Percentiles rank a stretch among this genome's conserved stretches.
Evolutionary conservation across 306 rosid species (phyloP).

Genomic region (Malus orientalis): DNA sequence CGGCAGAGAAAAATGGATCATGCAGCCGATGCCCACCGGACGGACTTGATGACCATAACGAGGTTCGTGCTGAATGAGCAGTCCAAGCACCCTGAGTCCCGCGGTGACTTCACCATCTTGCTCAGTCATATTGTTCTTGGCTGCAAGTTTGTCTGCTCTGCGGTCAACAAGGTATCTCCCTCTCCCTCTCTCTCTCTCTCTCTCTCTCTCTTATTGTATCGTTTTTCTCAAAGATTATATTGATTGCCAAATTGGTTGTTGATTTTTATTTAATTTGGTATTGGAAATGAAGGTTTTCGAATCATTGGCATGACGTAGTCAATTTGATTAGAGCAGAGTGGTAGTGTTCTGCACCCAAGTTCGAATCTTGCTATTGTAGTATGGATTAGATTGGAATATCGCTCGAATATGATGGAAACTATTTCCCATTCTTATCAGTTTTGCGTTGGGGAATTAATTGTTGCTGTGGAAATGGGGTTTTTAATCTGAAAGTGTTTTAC

Average conservation of each 20-base stretch:
- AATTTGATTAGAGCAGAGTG: background rate
- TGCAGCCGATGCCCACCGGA: slow-evolving; percentile 74
- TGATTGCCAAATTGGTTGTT: background rate
- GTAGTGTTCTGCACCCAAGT: background rate
- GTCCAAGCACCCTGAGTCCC: slow-evolving; percentile 73
- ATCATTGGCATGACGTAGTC: background rate
- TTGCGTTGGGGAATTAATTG: too few relatives aligned
- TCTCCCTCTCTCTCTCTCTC: background rate
- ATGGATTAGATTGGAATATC: background rate
- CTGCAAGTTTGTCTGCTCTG: slow-evolving; percentile 89
- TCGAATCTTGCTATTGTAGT: background rate
- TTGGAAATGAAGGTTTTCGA: background rate
- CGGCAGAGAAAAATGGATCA: slow-evolving; percentile 49
- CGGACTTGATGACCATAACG: slow-evolving; percentile 94
- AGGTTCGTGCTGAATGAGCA: slow-evolving; percentile 88
- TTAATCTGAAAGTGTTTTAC: background rate
- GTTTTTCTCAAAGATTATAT: background rate
- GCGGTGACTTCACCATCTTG: slow-evolving; percentile 91
- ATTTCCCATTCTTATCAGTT: background rate
- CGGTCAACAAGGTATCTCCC: slow-evolving; percentile 66
- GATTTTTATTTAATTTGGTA: background rate
- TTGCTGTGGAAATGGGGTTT: background rate
- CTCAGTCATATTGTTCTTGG: slow-evolving; percentile 96
- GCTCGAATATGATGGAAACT: too few relatives aligned
- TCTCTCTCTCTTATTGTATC: background rate